phyloP scores from a whole-genome alignment of 2,329 filamentous ascomycete genomes.

The Pezicula rhizophila region DNA sequence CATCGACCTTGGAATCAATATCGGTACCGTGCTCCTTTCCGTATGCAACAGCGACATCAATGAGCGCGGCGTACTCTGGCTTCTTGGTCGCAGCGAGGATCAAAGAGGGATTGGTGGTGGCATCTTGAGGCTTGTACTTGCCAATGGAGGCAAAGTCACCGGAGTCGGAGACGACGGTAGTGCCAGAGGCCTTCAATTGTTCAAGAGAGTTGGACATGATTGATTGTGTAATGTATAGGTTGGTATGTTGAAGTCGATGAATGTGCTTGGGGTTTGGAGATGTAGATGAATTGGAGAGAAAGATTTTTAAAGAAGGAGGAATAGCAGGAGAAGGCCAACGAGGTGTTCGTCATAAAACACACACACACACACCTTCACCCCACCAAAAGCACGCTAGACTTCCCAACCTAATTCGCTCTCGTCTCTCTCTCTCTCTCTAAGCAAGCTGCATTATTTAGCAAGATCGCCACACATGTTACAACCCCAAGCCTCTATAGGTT shows the following conservation, averaged over 20 bases:
- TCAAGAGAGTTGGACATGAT: slow-evolving; percentile 84
- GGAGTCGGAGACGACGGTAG: slow-evolving; percentile 94
- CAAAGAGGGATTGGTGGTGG: slow-evolving; percentile 98
- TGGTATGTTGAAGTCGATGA: neutral
- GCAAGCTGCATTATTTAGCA: too few species aligned
- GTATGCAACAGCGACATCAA: slow-evolving; percentile 77
- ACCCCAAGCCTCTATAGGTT: too few species aligned
- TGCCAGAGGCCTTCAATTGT: slow-evolving; percentile 94
- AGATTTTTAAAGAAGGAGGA: neutral
- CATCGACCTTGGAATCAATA: slow-evolving; percentile 79
- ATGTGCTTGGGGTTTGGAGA: neutral
- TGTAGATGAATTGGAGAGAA: neutral
- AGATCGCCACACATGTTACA: too few species aligned
- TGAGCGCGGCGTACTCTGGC: slow-evolving; percentile 87
- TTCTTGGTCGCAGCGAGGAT: slow-evolving; percentile 99
- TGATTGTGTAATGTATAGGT: neutral
- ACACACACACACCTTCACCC: too few species aligned
- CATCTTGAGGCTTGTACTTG: slow-evolving; percentile 99
- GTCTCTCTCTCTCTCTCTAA: too few species aligned
- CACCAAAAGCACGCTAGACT: too few species aligned
- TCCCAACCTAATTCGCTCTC: too few species aligned
- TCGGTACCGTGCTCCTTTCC: slow-evolving; percentile 70
- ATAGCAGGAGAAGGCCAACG: neutral
- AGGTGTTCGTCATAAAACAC: too few species aligned
- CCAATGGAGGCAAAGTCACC: slow-evolving; percentile 76